Percentiles rank a stretch among this genome's conserved stretches.
phyloP scores from a whole-genome alignment of 495 filamentous ascomycete genomes.

The Penicillium antarcticum region DNA sequence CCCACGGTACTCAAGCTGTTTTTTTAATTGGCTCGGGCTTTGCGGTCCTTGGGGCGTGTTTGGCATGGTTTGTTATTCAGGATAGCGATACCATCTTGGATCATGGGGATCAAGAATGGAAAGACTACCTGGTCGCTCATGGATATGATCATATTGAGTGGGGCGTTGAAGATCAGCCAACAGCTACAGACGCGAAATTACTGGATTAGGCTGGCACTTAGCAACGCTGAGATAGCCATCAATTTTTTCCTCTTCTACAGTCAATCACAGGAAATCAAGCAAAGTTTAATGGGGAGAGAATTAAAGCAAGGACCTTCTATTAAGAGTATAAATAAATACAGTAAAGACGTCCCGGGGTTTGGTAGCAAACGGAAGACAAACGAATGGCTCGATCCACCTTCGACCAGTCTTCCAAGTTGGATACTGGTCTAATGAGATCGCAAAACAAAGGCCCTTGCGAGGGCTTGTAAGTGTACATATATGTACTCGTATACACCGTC shows the following conservation, averaged over 20 bases:
- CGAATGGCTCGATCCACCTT: slow-evolving; percentile 11
- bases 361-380: slow-evolving; percentile 17
- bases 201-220: background rate
- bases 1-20: slow-evolving; percentile 24
- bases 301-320: slow-evolving; percentile 8
- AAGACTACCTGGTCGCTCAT: slow-evolving; percentile 20
- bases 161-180: slow-evolving; percentile 9
- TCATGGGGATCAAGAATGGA: slow-evolving; percentile 26
- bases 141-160: slow-evolving; percentile 24
- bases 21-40: slow-evolving; percentile 29
- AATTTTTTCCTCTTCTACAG: too few relatives aligned
- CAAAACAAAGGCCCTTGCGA: slow-evolving; percentile 9
- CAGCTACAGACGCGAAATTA: background rate
- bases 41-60: slow-evolving; percentile 17
- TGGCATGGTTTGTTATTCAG: slow-evolving; percentile 27
- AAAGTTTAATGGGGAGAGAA: too few relatives aligned
- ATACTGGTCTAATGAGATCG: background rate
- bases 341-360: slow-evolving; percentile 2
- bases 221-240: too few relatives aligned
- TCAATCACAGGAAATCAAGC: too few relatives aligned
- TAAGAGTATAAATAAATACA: slow-evolving; percentile 14
- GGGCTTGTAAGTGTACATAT: slow-evolving; percentile 10
- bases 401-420: background rate
- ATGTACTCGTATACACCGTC: slow-evolving; percentile 8
- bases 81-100: slow-evolving; percentile 22